A percentile compares a stretch with the other conserved stretches of the same genome.
These are phyloP conservation scores for Elsinoe fawcettii DNA, from an alignment of 2,329 filamentous ascomycete species.

Conservation along the genomic window DNA sequence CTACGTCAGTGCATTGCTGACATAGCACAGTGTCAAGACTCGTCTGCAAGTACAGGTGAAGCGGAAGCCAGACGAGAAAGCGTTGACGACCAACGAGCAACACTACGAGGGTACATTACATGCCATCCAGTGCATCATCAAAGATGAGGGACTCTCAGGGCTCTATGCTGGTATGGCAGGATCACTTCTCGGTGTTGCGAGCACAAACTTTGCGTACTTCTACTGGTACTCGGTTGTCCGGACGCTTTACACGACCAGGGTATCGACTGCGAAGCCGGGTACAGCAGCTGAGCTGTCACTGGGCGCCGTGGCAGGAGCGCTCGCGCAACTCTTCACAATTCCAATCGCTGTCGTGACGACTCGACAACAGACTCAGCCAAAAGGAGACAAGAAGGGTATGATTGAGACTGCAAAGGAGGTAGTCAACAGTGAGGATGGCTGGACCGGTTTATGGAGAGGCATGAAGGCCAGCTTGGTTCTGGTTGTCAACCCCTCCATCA, in stretches of 20 bases:
- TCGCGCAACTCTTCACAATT: constrained; percentile 94
- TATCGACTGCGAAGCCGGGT: constrained; percentile 50
- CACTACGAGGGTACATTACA: constrained; percentile 87
- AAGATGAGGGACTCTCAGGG: constrained; percentile 69
- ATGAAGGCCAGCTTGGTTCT: constrained; percentile 92
- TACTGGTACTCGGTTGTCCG: constrained; percentile 96
- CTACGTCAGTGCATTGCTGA: constrained; percentile 2
- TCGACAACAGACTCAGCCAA: constrained; percentile 85
- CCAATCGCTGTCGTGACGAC: constrained; percentile 94
- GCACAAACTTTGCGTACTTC: constrained; percentile 98
- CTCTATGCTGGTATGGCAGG: constrained; percentile 86
- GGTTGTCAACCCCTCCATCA: constrained; percentile 94
- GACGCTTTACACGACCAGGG: constrained; percentile 60
- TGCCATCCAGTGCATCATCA: constrained; percentile 75
- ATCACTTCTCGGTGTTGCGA: constrained; percentile 82
- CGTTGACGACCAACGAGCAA: constrained; percentile 44
- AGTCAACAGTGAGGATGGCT: constrained; percentile 80
- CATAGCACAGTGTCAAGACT: constrained; percentile 73
- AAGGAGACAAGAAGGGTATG: constrained; percentile 75
- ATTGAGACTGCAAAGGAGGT: constrained; percentile 84
- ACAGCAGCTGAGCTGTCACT: constrained; percentile 76
- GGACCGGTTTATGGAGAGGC: constrained; percentile 84
- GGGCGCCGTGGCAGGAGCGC: constrained; percentile 77
- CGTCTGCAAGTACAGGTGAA: constrained; percentile 92
- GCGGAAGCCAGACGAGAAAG: constrained; percentile 37